Evolutionary conservation across 768 basidiomycete species (phyloP), one percentile per base, ranked within the genome.

Genomic region (Chalciporus piperatus): DNA sequence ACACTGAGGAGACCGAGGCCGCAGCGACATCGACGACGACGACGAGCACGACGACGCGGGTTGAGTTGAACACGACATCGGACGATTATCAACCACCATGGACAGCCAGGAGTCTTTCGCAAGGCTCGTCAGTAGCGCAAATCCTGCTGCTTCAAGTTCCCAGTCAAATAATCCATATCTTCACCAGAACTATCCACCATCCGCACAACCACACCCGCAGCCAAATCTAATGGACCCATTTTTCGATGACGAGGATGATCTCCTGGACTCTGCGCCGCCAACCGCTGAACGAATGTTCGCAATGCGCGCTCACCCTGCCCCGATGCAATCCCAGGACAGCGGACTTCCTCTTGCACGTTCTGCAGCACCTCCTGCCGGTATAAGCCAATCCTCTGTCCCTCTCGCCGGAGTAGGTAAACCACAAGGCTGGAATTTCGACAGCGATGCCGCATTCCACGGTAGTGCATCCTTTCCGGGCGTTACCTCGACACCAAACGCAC

Each of bases 231-330:
- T 92, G 70, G 90, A 92, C 70, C 89, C 66, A 0, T 92, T 92
- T 68, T 92, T 92, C 67, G 90, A 92, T 65, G 88, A 87, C 48
- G 85, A 88, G 57, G 88, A 90, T 48, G 82, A 85, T 52, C 56
- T 63, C 3, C 41, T 63, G 35, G 56, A 47, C 17, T n/a, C 51
- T 1, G 22, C 41, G 8, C 45, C 20, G 6, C 47, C 39, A 40
- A 60, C 74, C 27, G 81, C 83, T 14, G 85, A 87, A 68, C 83
- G 84, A 17, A 81, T 81, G n/a, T 87, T 87, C 68, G 80, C 44
- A 6, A 53, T 52, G 30, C 48, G 48, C 17, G 19, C 50, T 41
- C 50, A 39, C 42, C 10, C 52, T n/a, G 55, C 57, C 1, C 63
- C 75, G 12, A 72, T 70, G 72, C 75, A 72, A 55, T 74, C 70